Base-by-base conservation (phyloP, 1,284 basidiomycete genomes). In the Heterobasidion occidentale region DNA sequence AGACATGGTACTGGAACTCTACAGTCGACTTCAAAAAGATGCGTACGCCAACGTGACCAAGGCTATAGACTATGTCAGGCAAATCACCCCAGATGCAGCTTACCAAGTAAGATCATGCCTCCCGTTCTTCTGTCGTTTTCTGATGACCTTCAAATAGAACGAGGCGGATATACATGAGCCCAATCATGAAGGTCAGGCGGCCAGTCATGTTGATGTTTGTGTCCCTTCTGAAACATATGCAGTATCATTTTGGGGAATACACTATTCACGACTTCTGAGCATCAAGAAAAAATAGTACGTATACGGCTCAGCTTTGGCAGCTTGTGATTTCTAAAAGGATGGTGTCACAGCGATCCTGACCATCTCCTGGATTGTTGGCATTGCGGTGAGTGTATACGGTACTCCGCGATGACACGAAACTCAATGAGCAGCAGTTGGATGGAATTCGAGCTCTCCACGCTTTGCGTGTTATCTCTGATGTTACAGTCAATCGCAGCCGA, bases 1-100 rank as follows among this genome's bases (percentile, higher is more conserved):
- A 61, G 20, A 49, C 53, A 5, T 69, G 64, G 62, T 62, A 61
- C 46, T 67, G 62, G 57, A 64, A 67, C 54, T 53, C 67, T 9
- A 67, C 64, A 5, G 9, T 61, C 54, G 33, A 62, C 64, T n/a
- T 27, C 3, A 27, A 65, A 51, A 53, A 54, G 49, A 51, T 1
- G 35, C 55, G 9, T 67, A 67, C 54, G 34, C 54, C 8, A 55
- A 45, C 33, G 62, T 58, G 8, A 61, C 56, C 17, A 52, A 53
- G 2, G 57, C 67, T 4, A 63, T 68, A 9, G 59, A 60, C 19
- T 38, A 59, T 42, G 44, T 69, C 27, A 44, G 65, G 46, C 50
- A 46, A 38, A 61, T 68, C 46, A 65, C 68, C 19, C 65, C 63
- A 4, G 63, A 63, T 58, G 58, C 60, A 12, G 51, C 52, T 11